phyloP scores from a whole-genome alignment of 441 rosid genomes.

The Erodium trifolium region DNA sequence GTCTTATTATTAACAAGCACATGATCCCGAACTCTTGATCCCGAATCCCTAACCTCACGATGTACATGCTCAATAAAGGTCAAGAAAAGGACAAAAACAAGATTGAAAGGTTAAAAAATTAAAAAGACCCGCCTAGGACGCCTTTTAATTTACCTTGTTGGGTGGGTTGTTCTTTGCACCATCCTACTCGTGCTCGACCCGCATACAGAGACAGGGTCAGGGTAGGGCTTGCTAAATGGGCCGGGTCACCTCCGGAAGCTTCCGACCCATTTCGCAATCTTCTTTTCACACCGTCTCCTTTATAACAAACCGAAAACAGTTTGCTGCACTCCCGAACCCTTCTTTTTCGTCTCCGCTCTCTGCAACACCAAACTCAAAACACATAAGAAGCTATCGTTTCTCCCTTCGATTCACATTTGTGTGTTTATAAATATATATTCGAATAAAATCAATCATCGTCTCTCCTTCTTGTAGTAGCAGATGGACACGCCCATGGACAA shows the following conservation, averaged over 20 bases:
- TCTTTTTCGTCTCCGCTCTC: background rate
- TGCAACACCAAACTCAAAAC: slow-evolving; percentile 1
- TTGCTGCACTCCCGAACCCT: background rate
- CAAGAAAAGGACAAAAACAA: too few species aligned
- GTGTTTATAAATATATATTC: background rate
- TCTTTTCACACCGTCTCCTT: background rate
- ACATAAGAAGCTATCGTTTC: background rate
- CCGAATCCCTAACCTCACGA: too few species aligned
- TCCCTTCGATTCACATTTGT: background rate
- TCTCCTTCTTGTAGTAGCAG: background rate
- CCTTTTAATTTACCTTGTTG: too few species aligned
- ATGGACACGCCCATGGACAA: background rate
- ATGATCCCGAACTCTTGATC: too few species aligned
- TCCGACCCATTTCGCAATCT: background rate
- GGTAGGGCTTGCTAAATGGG: background rate
- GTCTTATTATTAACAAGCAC: too few species aligned
- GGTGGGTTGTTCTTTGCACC: too few species aligned
- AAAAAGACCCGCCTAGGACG: too few species aligned
- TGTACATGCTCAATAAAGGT: too few species aligned
- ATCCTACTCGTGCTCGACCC: too few species aligned
- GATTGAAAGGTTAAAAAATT: too few species aligned
- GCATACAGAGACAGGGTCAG: too few species aligned
- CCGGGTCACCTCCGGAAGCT: slow-evolving; percentile 1
- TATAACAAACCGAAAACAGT: background rate
- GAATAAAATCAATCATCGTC: background rate